A percentile compares a stretch with the other conserved stretches of the same genome.
phyloP scores from a whole-genome alignment of 129 eudicot species.

The Deinandra increscens region DNA sequence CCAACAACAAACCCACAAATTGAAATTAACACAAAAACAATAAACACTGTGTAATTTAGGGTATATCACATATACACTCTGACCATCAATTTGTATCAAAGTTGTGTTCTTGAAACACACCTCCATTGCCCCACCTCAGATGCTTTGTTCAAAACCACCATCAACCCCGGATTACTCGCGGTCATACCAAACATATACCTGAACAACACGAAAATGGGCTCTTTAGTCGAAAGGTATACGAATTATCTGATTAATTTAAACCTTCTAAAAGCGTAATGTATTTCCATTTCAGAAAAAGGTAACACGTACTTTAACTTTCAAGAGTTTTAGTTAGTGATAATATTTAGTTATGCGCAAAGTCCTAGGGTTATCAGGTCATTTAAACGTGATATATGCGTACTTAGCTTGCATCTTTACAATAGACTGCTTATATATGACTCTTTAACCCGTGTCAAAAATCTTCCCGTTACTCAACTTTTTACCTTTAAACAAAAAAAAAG shows the following conservation, averaged over 20 bases:
- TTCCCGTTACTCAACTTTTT: too few relatives aligned
- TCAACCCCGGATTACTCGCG: conserved; percentile 56
- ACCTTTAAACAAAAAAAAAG: too few relatives aligned
- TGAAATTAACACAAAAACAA: neutral
- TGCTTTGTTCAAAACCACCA: conserved; percentile 56
- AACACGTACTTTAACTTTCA: too few relatives aligned
- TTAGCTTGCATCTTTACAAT: too few relatives aligned
- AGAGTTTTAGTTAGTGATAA: too few relatives aligned
- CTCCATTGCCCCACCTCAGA: conserved; percentile 67
- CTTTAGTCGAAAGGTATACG: neutral
- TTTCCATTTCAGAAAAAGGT: neutral
- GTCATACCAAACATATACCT: conserved; percentile 71
- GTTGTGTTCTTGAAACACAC: conserved; percentile 46
- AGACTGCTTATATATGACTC: too few relatives aligned
- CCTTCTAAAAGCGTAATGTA: neutral
- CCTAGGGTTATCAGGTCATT: too few relatives aligned
- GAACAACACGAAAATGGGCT: neutral
- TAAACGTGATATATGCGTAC: too few relatives aligned
- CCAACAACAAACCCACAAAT: conserved; percentile 19
- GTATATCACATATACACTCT: neutral
- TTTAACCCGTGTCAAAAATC: too few relatives aligned
- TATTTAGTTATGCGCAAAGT: too few relatives aligned
- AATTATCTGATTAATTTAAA: neutral
- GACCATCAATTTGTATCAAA: conserved; percentile 15
- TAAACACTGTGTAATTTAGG: neutral